Evolutionary conservation across 2,329 filamentous ascomycete genomes (phyloP), one percentile per base, ranked within the genome.

Genomic region (Claviceps sp.): DNA sequence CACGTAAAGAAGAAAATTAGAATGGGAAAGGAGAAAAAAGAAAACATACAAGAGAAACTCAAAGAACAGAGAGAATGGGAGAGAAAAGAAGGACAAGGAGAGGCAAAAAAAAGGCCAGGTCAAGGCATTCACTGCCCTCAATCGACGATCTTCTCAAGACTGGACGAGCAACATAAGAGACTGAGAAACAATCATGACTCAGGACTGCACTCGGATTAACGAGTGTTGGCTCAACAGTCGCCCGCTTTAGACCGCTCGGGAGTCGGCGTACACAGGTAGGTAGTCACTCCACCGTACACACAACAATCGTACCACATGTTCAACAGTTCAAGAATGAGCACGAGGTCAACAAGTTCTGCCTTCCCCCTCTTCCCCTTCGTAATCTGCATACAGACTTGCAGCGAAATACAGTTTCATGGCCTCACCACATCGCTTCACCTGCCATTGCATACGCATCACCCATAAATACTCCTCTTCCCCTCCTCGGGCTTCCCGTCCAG

Each of bases 401-500:
- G 14, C n/a, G 13, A 7, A 34, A 46, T 34, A 34, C 44, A 46
- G 13, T 10, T 43, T 19, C 42, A 30, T 50, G 13, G 11, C 19
- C 14, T 41, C 37, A 14, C 30, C 8, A 43, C 8, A 17, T 22
- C 16, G 10, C n/a, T 4, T 34, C 8, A 34, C 24, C n/a, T 34
- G n/a, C 44, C 34, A 43, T 16, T 7, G 6, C 17, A 26, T 44
- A 26, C 30, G 17, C 26, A 19, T 45, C 46, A 53, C 10, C 48
- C 52, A 48, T 44, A 53, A 6, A 50, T 34, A 30, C 42, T 52
- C 41, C 50, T 43, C 1, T 54, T 51, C 37, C 37, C 52, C 41
- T 56, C 54, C 17, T 55, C 50, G 22, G 53, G 52, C 24, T 53
- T 38, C 1, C 80, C 80, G 55, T 80, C 77, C 5, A 84, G 56